phyloP scores from a whole-genome alignment of 2,329 filamentous ascomycete genomes.

The Penicillium psychrosexuale region DNA sequence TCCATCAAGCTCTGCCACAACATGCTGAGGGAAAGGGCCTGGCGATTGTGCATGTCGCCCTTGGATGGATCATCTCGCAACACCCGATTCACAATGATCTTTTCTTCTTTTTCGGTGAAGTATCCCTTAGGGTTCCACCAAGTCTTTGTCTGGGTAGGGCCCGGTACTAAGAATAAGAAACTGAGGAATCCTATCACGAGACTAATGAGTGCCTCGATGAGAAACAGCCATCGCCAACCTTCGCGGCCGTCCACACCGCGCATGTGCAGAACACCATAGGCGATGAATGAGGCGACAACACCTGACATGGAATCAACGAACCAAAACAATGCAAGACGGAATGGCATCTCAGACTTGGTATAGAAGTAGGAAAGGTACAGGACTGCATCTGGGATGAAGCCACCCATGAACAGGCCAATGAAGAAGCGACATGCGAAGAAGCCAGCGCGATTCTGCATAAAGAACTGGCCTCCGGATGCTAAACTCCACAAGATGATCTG shows the following conservation, averaged over 20 bases:
- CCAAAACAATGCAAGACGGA: constrained; percentile 41
- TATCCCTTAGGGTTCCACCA: constrained; percentile 60
- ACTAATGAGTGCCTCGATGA: constrained; percentile 46
- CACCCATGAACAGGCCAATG: constrained; percentile 50
- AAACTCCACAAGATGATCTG: constrained; percentile 31
- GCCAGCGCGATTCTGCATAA: constrained; percentile 29
- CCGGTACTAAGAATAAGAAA: constrained; percentile 43
- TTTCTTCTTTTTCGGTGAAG: constrained; percentile 60
- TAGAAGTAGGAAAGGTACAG: constrained; percentile 43
- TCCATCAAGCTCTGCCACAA: constrained; percentile 36
- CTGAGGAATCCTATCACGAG: constrained; percentile 43
- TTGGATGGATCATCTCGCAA: constrained; percentile 45
- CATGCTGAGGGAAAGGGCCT: constrained; percentile 29
- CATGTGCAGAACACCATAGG: constrained; percentile 40
- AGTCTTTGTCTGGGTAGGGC: constrained; percentile 47
- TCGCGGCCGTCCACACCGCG: constrained; percentile 39
- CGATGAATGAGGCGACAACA: constrained; percentile 35
- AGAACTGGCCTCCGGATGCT: constrained; percentile 25
- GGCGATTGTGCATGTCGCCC: constrained; percentile 37
- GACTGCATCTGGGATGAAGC: constrained; percentile 48
- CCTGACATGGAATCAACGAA: constrained; percentile 33
- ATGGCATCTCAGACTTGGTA: constrained; percentile 32
- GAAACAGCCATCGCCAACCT: constrained; percentile 47
- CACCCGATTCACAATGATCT: constrained; percentile 61
- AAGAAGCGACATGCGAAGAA: constrained; percentile 47